Evolutionary conservation across 2,329 filamentous ascomycete species (phyloP), one percentile per base, ranked within the genome.

Genomic region (Venturia pyrina): DNA sequence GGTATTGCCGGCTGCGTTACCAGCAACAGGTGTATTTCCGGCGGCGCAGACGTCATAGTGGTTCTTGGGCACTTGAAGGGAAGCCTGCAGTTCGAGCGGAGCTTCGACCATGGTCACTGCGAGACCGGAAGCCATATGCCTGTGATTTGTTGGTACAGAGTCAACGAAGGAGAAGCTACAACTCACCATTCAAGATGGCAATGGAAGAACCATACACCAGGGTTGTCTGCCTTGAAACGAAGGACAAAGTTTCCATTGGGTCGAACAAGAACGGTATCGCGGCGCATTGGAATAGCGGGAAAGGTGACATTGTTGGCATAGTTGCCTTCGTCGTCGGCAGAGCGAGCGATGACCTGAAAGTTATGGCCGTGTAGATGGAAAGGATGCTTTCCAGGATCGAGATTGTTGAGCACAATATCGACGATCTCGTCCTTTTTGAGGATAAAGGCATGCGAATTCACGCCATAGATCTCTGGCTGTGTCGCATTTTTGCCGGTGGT

Each of bases 1-100:
- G 0, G 84, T 87, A 71, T 92, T 91, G 0, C 82, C 91, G 0
- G 89, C 91, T 0, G 90, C 91, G 70, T 95, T 95, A 4, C 91
- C 91, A 3, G 72, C 71, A 0, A 78, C 82, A 0, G 84, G 80
- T 0, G 85, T 75, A 7, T 78, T 76, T 0, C 73, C 78, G 0
- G 79, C 82, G 5, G 77, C 76, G 72, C 90, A 93, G 3, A 77
- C 83, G 7, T 83, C 82, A 53, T 81, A 77, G 70, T 89, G 86
- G 67, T 87, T 81, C 37, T 80, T 73, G 0, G 90, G 89, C 24
- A 96, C 83, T 0, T 76, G 78, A 44, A 88, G 70, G 0, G 75
- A 78, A 67, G 83, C 75, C 71, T 92, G 89, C 0, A 95, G 72
- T 21, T 85, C 81, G 1, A 80, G 72, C 0, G 81, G 81, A 0